These are phyloP conservation scores for Pyrrhoderma lamaoense DNA, from an alignment of 1,284 basidiomycete genomes.

Conservation along the genomic window DNA sequence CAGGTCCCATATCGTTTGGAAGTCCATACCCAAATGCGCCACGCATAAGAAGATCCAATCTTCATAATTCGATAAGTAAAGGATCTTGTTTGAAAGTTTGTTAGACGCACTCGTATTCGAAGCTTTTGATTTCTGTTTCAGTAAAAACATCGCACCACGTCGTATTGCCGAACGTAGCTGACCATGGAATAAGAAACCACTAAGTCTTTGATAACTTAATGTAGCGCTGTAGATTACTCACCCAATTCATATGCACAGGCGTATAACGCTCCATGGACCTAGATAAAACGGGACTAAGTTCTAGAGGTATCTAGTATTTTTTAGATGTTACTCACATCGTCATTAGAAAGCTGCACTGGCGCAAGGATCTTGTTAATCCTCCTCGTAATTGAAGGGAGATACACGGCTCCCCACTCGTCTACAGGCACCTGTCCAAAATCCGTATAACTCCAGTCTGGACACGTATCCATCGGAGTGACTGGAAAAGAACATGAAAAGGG, in stretches of 20 bases:
- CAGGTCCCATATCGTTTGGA: constrained; percentile 31
- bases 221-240: too few species aligned
- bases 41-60: constrained; percentile 41
- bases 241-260: constrained; percentile 38
- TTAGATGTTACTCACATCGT: constrained; percentile 20
- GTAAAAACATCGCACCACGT: constrained; percentile 40
- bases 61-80: constrained; percentile 25
- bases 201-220: too few species aligned
- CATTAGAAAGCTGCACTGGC: constrained; percentile 27
- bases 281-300: background rate
- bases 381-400: constrained; percentile 33
- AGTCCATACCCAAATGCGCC: constrained; percentile 39
- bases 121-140: constrained; percentile 29
- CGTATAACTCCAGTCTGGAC: constrained; percentile 34
- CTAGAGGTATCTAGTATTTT: background rate
- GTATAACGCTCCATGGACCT: constrained; percentile 37
- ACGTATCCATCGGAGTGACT: constrained; percentile 28
- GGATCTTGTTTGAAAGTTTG: background rate
- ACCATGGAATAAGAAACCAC: too few species aligned
- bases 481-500: too few species aligned
- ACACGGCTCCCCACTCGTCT: constrained; percentile 32
- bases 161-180: constrained; percentile 30
- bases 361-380: constrained; percentile 32
- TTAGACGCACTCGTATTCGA: constrained; percentile 30
- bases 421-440: constrained; percentile 30